Conservation (phyloP, 306 rosid genomes). For the Rosa rugosa region DNA sequence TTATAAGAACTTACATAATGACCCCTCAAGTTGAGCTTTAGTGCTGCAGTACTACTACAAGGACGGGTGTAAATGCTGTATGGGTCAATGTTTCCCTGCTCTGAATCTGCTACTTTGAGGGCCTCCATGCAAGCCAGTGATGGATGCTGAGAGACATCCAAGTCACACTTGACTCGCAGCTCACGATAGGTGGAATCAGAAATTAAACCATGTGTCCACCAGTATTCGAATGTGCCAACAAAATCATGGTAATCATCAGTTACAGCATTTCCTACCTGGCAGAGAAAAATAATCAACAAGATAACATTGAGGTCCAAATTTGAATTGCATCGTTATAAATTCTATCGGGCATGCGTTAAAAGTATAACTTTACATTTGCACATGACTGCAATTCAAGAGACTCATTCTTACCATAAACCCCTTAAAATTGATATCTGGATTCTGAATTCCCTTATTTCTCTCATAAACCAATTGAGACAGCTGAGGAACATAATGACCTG, state of each 20-base stretch:
- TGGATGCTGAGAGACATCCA: conserved; percentile 73
- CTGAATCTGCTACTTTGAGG: conserved; percentile 47
- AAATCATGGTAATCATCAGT: conserved; percentile 88
- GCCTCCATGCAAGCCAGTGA: conserved; percentile 64
- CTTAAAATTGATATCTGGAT: conserved; percentile 78
- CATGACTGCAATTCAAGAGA: conserved; percentile 5
- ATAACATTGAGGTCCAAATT: conserved; percentile 4
- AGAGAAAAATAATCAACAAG: conserved; percentile 22
- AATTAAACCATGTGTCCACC: conserved; percentile 97
- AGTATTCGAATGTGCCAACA: conserved; percentile 84
- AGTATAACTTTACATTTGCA: neutral
- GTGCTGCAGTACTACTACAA: conserved; percentile 57
- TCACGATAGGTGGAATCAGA: conserved; percentile 80
- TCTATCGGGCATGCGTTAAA: neutral
- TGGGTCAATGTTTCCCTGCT: conserved; percentile 85
- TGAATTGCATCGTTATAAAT: neutral
- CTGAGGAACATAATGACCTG: conserved; percentile 97
- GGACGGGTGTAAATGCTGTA: conserved; percentile 81
- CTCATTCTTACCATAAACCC: conserved; percentile 79
- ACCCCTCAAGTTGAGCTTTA: conserved; percentile 58
- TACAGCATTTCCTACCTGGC: conserved; percentile 92
- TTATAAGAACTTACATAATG: conserved; percentile 67
- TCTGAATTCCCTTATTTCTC: conserved; percentile 63
- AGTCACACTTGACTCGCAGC: conserved; percentile 57
- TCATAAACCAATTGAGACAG: conserved; percentile 67